Conservation (phyloP, 768 basidiomycete genomes). For the Tylopilus sp. region DNA sequence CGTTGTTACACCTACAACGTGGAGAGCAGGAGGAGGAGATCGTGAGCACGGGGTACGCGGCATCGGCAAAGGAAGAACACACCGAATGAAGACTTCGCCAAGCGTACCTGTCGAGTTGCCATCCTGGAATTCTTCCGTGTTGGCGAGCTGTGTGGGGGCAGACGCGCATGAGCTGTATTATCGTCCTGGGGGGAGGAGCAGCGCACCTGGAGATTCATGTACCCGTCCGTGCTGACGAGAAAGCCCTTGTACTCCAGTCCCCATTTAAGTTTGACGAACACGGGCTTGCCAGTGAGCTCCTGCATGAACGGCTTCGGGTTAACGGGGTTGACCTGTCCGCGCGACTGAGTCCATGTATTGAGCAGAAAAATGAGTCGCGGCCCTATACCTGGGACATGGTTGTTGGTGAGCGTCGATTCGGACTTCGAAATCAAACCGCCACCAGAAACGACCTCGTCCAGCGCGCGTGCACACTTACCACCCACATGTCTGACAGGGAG, state of each 20-base stretch:
- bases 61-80: slow-evolving; percentile 26
- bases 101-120: slow-evolving; percentile 92
- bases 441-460: background rate
- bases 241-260: slow-evolving; percentile 99
- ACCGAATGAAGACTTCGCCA: slow-evolving; percentile 99
- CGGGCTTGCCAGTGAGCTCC: slow-evolving; percentile 96
- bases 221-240: slow-evolving; percentile 96
- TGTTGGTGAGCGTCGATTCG: slow-evolving; percentile 19
- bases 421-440: slow-evolving; percentile 36
- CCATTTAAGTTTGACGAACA: slow-evolving; percentile 96
- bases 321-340: slow-evolving; percentile 75
- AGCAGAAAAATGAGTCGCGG: background rate
- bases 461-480: no score
- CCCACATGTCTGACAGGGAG: slow-evolving; percentile 95
- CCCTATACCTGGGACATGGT: slow-evolving; percentile 20
- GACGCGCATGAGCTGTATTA: background rate
- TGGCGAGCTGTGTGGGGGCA: slow-evolving; percentile 97
- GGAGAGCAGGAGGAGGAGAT: no score
- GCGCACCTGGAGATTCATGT: slow-evolving; percentile 96
- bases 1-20: slow-evolving; percentile 82
- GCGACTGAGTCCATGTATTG: slow-evolving; percentile 4
- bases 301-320: slow-evolving; percentile 99
- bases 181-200: background rate
- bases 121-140: slow-evolving; percentile 97
- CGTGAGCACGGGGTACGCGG: slow-evolving; percentile 4